Base-by-base conservation (phyloP, 352 stramenopile genomes). In the Albugo laibachii region DNA sequence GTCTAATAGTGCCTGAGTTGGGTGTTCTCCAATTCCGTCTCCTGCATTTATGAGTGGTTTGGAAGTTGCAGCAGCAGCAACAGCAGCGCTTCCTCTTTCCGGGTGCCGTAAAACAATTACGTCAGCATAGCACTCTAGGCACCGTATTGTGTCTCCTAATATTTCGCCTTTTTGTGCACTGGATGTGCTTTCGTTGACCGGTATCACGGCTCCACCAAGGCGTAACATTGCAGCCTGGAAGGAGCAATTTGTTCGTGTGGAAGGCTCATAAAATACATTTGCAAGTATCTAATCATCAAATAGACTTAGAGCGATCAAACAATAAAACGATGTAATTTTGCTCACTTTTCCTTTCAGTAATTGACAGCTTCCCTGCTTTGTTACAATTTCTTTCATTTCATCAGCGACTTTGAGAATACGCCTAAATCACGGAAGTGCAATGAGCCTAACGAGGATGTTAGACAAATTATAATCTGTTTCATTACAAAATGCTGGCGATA, bases 181-280 rank as follows among this genome's bases (percentile, higher is more conserved):
- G 13, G 88, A 98, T 36, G 89, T 88, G 11, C 54, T 81, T 65
- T 95, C 88, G 52, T 96, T 94, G 5, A 99, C 81, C 37, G 78
- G 78, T 12, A 99, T 63, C 24, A 97, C 88, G n/a, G 71, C 77
- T 2, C 95, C 95, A 18, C 95, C 95, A 13, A 99, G 72, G 20
- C 95, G 78, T 49, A 95, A 68, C 87, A 99, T 97, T 16, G 95
- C 94, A 16, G 94, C 77, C 55, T 98, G 92, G 61, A 99, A 98
- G 43, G 89, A 97, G 64, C 89, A 98, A 53, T 80, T 94, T 19
- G 95, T 99, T 45, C 95, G 79, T 21, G 95, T 99, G 38, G 87
- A 97, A 18, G 93, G 92, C 73, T 99, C 95, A 62, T 96, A 98
- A 62, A 99, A 99, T 34, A 98, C 81, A 24, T 88, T 97, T 12